Conservation (phyloP, 306 rosid species). For the Cicer chorassanicum region DNA sequence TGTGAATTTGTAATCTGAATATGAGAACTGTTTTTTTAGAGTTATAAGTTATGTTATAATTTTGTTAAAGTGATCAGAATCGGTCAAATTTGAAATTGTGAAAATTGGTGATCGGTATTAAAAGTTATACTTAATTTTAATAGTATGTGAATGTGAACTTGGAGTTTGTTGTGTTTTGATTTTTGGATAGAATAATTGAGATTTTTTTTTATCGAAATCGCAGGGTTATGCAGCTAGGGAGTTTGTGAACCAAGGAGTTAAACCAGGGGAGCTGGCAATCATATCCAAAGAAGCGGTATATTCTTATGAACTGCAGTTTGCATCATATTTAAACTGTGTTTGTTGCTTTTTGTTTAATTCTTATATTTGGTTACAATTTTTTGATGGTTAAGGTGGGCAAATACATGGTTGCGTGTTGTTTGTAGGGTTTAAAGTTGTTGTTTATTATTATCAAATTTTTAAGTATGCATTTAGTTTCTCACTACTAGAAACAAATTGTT, state of each 20-base stretch:
- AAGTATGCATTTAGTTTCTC: not conserved
- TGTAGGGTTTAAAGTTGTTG: not conserved
- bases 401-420: not conserved
- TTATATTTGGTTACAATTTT: slow-evolving; percentile 6
- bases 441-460: not conserved
- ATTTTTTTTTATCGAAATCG: not conserved
- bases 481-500: not conserved
- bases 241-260: slow-evolving; percentile 80
- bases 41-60: not conserved
- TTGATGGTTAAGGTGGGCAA: not conserved
- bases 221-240: slow-evolving; percentile 98
- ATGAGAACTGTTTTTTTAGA: not conserved
- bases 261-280: slow-evolving; percentile 87
- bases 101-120: not conserved
- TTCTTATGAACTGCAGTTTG: slow-evolving; percentile 7
- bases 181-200: slow-evolving; percentile 14
- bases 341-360: not conserved
- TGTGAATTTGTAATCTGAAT: slow-evolving; percentile 12
- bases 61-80: slow-evolving; percentile 16
- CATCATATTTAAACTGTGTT: slow-evolving; percentile 3
- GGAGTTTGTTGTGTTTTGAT: not conserved
- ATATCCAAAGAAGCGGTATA: slow-evolving; percentile 93
- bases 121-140: not conserved
- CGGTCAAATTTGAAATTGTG: slow-evolving; percentile 2
- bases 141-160: not conserved